Base-by-base conservation (phyloP, 345 rosid genomes). In the Boechera retrofracta region DNA sequence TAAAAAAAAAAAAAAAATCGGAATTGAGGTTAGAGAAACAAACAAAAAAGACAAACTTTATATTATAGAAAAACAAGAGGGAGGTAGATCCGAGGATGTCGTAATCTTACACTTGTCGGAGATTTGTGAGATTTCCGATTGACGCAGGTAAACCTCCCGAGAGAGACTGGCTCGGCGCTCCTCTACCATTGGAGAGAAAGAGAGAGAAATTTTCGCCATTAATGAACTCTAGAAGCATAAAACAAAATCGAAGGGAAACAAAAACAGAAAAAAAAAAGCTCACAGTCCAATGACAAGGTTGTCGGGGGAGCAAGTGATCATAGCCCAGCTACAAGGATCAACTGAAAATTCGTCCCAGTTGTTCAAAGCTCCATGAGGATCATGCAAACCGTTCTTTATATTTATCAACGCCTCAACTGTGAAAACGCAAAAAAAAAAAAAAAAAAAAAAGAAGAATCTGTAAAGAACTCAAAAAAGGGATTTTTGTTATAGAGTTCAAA, bases 321-420 rank as follows among this genome's bases (percentile, higher is more conserved):
- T 89, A 60, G 97, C 94, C 98, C 98, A 94, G 73, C 97, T 94
- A 75, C 98, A 94, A 28, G 98, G 98, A 86, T 91, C 98, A 64
- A 94, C 98, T 8, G 97, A 91, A 67, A 89, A 88, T 31, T 86
- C 96, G 44, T 94, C 98, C 97, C 98, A 94, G 83, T 90, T 91
- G 87, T 81, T 86, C 67, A 94, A 74, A 45, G 89, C 94, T 24
- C 96, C 97, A 74, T 88, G 89, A 4, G 94, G 96, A 79, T 94
- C 98, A 75, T 82, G 72, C 82, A 91, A 79, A 52, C 73, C 81
- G 44, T 79, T 83, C 77, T 73, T 85, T 71, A 91, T 76, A 56
- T 80, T 82, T 60, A 91, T 88, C 84, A 94, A 80, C 62, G 97
- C 97, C 62, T 90, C 97, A 84, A 94, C 98, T 94, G 76, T 56